phyloP scores from a whole-genome alignment of 148 eudicot genomes.

The Rhododendron simsii region DNA sequence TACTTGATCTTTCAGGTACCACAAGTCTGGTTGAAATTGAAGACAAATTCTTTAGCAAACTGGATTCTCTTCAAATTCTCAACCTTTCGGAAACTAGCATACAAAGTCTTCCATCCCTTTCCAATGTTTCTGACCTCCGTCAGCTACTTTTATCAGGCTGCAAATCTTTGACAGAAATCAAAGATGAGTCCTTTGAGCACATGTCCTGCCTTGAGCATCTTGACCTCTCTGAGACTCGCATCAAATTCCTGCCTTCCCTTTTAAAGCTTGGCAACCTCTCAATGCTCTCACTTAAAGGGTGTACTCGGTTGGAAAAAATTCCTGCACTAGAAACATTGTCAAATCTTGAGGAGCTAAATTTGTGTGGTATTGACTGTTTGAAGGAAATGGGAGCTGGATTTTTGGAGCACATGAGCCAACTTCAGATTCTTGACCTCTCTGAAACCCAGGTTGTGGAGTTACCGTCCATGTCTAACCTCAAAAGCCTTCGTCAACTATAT shows the following conservation, averaged over 20 bases:
- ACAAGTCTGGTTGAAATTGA: neutral
- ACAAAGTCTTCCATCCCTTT: neutral
- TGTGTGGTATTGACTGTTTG: conserved; percentile 10
- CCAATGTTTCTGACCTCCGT: neutral
- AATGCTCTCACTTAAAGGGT: conserved; percentile 19
- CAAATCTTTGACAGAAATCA: conserved; percentile 8
- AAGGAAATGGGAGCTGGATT: conserved; percentile 5
- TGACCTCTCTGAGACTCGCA: conserved; percentile 23
- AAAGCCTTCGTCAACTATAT: conserved; percentile 14
- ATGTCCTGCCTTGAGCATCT: conserved; percentile 25
- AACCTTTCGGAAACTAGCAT: neutral
- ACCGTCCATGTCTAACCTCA: conserved; percentile 25
- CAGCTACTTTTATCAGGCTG: conserved; percentile 5
- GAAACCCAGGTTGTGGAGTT: conserved; percentile 14
- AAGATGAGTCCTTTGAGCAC: conserved; percentile 19
- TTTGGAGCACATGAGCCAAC: conserved; percentile 7
- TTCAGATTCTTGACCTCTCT: conserved; percentile 28
- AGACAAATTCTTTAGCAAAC: neutral
- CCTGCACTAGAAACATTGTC: conserved; percentile 7
- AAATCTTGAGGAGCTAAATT: conserved; percentile 27
- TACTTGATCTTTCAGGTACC: conserved; percentile 18
- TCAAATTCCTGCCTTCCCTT: conserved; percentile 16
- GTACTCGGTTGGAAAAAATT: conserved; percentile 2
- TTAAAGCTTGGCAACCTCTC: conserved; percentile 18
- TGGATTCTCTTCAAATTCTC: neutral